Percentiles rank a stretch among this genome's conserved stretches.
These are phyloP conservation scores for Coemansia guatemalensis DNA, from an alignment of 192 early-diverging fungal genomes.

Conservation along the genomic window DNA sequence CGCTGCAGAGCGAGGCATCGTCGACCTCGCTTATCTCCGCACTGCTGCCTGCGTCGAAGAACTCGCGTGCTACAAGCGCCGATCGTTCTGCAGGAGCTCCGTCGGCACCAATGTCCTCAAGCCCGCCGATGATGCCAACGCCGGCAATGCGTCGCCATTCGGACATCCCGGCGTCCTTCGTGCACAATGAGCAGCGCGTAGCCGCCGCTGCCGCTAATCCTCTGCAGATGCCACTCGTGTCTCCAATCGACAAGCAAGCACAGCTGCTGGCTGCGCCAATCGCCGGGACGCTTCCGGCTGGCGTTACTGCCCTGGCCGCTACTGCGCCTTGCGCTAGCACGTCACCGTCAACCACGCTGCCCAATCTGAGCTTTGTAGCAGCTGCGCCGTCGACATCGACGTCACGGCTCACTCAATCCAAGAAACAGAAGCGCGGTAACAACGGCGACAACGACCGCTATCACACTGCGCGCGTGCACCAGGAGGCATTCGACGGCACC, in stretches of 20 bases:
- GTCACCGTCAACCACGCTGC: conserved; percentile 12
- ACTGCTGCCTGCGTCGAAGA: conserved; percentile 13
- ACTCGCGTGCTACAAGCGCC: conserved; percentile 14
- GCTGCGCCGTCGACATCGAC: conserved; percentile 8
- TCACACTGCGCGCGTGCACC: conserved; percentile 44
- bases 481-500: conserved; percentile 52
- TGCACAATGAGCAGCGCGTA: conserved; percentile 6
- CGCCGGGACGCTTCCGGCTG: background rate
- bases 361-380: conserved; percentile 5
- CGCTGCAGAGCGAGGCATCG: background rate
- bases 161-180: conserved; percentile 28
- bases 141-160: conserved; percentile 35
- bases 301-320: conserved; percentile 8
- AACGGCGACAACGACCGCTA: conserved; percentile 18
- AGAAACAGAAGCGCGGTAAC: conserved; percentile 29
- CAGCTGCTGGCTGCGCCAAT: conserved; percentile 7
- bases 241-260: background rate
- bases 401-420: conserved; percentile 9
- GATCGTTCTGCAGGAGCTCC: conserved; percentile 10
- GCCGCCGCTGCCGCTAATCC: background rate
- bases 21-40: conserved; percentile 14
- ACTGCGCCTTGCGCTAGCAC: conserved; percentile 14
- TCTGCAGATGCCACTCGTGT: background rate
- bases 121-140: background rate
- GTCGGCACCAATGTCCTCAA: conserved; percentile 2